These are phyloP conservation scores for Flaveria floridana DNA, from an alignment of 140 eudicot species.

Conservation along the genomic window DNA sequence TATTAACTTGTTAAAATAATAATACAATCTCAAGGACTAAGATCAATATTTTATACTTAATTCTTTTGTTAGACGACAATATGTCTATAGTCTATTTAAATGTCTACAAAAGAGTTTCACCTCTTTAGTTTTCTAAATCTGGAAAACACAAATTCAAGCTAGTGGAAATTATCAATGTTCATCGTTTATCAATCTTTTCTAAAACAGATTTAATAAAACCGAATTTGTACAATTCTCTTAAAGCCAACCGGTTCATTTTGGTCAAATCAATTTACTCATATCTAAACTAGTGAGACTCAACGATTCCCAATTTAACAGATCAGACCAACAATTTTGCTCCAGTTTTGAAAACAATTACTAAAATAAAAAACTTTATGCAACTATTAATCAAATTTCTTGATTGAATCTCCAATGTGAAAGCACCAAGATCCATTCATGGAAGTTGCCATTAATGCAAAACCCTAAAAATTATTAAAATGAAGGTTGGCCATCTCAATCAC, in stretches of 20 bases:
- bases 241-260: neutral
- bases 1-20: too few relatives aligned
- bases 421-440: conserved; percentile 37
- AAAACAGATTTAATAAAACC: too few relatives aligned
- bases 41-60: too few relatives aligned
- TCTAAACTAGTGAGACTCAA: neutral
- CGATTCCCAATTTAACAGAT: neutral
- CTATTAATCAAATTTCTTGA: conserved; percentile 36
- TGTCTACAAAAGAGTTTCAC: neutral
- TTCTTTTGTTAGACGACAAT: too few relatives aligned
- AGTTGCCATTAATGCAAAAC: conserved; percentile 36
- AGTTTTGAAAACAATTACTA: neutral
- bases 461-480: conserved; percentile 31
- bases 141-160: neutral
- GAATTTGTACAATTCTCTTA: too few relatives aligned
- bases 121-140: neutral
- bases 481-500: conserved; percentile 40
- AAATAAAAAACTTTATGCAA: neutral
- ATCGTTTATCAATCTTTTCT: neutral
- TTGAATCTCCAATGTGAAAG: conserved; percentile 35
- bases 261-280: neutral
- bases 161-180: neutral
- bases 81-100: neutral
- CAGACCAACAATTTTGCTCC: neutral
- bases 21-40: too few relatives aligned